Evolutionary conservation across 371 early-diverging fungal genomes (phyloP), one percentile per base, ranked within the genome.

Genomic region (Rhizopus arrhizus): DNA sequence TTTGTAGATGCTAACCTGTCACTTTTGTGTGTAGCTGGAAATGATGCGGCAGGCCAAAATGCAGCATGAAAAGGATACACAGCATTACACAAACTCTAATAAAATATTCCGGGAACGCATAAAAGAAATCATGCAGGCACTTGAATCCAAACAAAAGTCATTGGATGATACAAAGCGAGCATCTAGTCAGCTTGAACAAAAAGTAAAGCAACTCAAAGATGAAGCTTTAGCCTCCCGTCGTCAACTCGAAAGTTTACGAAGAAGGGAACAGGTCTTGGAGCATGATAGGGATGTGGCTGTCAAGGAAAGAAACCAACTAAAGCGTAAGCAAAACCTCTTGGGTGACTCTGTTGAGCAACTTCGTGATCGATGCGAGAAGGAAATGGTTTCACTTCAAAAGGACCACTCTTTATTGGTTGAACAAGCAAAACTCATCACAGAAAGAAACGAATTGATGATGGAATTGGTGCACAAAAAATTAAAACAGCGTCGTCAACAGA

Each of bases 151-250:
- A 45, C 77, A 80, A 55, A 64, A 73, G 40, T 15, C 65, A n/a
- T 50, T 80, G 11, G 72, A 80, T 34, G 52, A 55, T 10, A 80
- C 80, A 16, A 77, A 77, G 46, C 56, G 53, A 11, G 59, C 69
- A 13, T 75, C 80, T 0, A 58, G 58, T 12, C 58, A 65, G 36
- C 70, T 77, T 33, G 80, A 80, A 58, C 49, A 62, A 5, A 65
- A 73, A 53, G 80, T 80, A 0, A 80, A 80, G 40, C 69, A 65
- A 40, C 43, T 80, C 35, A 73, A 73, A 56, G 74, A 80, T 13
- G 77, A 80, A 64, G 80, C 80, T 3, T 38, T 80, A 5, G 65
- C 64, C 16, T 80, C 80, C 11, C 71, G 80, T 35, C 59, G 64
- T 16, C 73, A 77, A 31, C 50, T 80, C 6, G 80, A 80, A 54